These are phyloP conservation scores for Apium graveolens DNA, from an alignment of 129 eudicot species.

Conservation along the genomic window DNA sequence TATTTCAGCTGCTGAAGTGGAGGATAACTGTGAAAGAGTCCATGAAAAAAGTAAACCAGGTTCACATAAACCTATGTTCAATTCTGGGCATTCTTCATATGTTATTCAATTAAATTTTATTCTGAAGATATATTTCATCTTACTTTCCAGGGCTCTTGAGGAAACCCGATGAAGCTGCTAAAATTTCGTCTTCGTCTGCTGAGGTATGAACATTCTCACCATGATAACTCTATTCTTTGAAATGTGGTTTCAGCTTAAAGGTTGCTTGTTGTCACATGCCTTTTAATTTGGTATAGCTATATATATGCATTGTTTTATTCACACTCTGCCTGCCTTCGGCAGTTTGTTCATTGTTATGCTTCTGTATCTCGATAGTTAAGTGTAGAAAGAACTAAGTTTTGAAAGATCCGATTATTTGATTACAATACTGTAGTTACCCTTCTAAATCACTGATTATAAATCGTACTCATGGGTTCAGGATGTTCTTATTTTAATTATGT, in stretches of 20 bases:
- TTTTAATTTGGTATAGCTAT: neutral
- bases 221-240: neutral
- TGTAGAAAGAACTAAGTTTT: neutral
- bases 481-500: neutral
- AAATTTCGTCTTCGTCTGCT: conserved; percentile 13
- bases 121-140: neutral
- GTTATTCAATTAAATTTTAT: neutral
- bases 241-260: neutral
- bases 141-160: conserved; percentile 11
- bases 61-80: neutral
- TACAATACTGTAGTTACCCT: neutral
- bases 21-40: conserved; percentile 15
- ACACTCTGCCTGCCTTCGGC: neutral
- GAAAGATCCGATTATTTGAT: neutral
- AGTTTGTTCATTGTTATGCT: neutral
- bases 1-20: conserved; percentile 11
- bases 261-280: neutral
- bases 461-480: neutral
- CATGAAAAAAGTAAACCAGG: conserved; percentile 18
- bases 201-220: conserved; percentile 27
- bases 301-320: neutral
- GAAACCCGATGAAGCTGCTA: conserved; percentile 12
- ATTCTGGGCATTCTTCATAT: neutral
- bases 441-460: neutral
- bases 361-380: neutral